phyloP scores from a whole-genome alignment of 352 stramenopile species.

The Phytophthora pluvialis region DNA sequence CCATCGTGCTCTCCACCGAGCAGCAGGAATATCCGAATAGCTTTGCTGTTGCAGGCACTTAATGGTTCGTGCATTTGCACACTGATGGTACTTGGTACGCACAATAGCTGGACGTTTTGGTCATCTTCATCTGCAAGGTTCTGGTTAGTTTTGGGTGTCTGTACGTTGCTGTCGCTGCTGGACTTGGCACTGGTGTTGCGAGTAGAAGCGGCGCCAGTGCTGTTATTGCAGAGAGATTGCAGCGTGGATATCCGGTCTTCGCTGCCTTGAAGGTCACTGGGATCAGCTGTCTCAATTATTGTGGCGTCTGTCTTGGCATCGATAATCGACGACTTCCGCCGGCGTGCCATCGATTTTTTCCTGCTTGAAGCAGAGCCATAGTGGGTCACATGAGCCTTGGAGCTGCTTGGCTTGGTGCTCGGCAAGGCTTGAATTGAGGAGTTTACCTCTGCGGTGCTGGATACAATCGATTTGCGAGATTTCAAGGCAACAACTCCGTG shows the following conservation, averaged over 20 bases:
- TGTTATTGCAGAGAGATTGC: no score
- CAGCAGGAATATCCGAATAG: conserved; percentile 34
- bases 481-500: neutral
- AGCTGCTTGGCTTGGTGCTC: conserved; percentile 8
- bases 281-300: no score
- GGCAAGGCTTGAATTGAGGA: conserved; percentile 15
- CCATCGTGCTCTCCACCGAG: conserved; percentile 52
- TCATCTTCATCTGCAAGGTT: neutral
- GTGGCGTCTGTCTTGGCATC: no score
- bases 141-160: no score
- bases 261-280: no score
- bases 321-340: no score
- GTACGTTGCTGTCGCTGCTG: no score
- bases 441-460: neutral
- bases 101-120: neutral
- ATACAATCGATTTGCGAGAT: conserved; percentile 14
- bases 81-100: neutral
- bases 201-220: no score
- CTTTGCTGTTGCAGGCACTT: conserved; percentile 10
- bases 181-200: no score
- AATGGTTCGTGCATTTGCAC: conserved; percentile 9
- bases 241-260: no score
- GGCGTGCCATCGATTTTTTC: no score
- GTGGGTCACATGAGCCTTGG: no score
- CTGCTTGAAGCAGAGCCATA: neutral